Percentiles rank a stretch among this genome's conserved stretches.
These are phyloP conservation scores for Gleditsia sinensis DNA, from an alignment of 306 rosid genomes.

Conservation along the genomic window DNA sequence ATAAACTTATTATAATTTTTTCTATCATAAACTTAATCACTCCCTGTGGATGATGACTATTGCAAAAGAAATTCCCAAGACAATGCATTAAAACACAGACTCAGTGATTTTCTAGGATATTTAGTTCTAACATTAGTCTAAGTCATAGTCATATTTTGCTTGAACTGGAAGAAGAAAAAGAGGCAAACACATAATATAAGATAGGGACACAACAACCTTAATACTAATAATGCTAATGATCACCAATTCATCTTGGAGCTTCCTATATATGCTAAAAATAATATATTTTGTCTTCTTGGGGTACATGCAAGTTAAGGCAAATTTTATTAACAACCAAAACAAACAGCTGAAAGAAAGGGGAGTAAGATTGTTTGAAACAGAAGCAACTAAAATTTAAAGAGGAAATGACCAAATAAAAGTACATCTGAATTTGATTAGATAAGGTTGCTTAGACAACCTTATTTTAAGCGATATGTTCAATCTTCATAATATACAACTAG, in stretches of 20 bases:
- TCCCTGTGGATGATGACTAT: slow-evolving; percentile 9
- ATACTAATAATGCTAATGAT: neutral
- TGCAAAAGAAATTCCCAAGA: slow-evolving; percentile 11
- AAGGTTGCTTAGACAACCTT: too few species aligned
- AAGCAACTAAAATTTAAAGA: neutral
- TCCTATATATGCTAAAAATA: neutral
- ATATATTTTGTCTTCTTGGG: neutral
- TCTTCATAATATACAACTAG: too few species aligned
- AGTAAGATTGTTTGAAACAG: neutral
- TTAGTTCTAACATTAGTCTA: neutral
- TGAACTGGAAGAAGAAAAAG: neutral
- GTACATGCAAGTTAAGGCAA: neutral
- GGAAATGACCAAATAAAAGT: neutral
- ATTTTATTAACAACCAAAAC: neutral
- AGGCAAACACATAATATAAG: neutral
- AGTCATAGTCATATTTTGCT: neutral
- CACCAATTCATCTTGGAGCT: neutral
- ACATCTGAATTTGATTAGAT: too few species aligned
- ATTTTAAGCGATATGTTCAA: too few species aligned
- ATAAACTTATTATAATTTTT: too few species aligned
- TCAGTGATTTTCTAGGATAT: slow-evolving; percentile 4
- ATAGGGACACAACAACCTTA: neutral
- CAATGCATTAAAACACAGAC: neutral
- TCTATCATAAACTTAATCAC: slow-evolving; percentile 18
- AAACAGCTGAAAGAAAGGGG: neutral